Percentiles rank a stretch among this genome's conserved stretches.
Conservation (phyloP, 2,329 filamentous ascomycete genomes). For the Diaporthe nobilis region DNA sequence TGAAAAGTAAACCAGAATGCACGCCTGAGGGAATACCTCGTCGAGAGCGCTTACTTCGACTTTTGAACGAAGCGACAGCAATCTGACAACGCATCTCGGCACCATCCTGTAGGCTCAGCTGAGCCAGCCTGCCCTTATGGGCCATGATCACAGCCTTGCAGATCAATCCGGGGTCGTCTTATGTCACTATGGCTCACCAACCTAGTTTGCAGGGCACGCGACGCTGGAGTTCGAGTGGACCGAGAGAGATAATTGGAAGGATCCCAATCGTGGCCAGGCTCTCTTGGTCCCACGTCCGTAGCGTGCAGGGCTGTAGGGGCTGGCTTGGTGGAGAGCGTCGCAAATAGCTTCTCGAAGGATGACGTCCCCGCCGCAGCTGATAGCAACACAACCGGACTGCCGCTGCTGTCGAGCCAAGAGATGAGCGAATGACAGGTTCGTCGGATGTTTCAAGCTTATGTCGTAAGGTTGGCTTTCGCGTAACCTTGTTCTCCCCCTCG, state of each 20-base stretch:
- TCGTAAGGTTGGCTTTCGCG: conserved; percentile 8
- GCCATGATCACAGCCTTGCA: conserved; percentile 25
- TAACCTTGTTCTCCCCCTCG: conserved; percentile 13
- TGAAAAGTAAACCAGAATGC: background rate
- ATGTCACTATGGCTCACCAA: conserved; percentile 6
- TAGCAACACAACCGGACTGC: conserved; percentile 16
- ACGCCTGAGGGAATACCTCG: background rate
- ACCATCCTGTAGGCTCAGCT: conserved; percentile 1
- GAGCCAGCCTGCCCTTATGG: conserved; percentile 5
- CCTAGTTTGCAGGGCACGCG: background rate
- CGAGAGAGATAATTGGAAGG: background rate
- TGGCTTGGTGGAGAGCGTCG: background rate
- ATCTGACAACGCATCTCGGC: conserved; percentile 12
- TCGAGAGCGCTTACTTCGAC: conserved; percentile 18
- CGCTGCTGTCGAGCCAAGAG: background rate
- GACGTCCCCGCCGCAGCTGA: conserved; percentile 14
- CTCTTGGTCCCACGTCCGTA: background rate
- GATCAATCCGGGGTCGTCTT: background rate
- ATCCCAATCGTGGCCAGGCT: background rate
- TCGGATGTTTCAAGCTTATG: conserved; percentile 22
- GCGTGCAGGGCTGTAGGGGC: background rate
- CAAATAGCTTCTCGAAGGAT: conserved; percentile 14
- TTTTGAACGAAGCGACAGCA: background rate
- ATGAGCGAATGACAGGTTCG: conserved; percentile 16
- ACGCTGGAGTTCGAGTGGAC: background rate